Base-by-base conservation (phyloP, 2,329 filamentous ascomycete genomes). In the Sclerotinia minor region DNA sequence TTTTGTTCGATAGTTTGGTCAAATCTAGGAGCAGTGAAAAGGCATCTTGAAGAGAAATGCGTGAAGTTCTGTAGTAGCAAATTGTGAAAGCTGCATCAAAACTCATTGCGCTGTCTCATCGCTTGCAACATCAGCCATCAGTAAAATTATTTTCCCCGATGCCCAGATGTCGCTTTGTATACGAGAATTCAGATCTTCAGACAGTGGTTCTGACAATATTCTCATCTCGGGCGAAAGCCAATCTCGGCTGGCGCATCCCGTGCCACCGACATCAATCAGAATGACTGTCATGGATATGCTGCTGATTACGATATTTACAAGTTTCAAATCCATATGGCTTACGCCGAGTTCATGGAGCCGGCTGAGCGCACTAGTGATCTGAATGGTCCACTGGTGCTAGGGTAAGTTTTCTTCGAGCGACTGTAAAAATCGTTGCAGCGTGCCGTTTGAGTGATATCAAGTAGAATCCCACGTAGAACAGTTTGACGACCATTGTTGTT, bases 271-370 rank as follows among this genome's bases (percentile, higher is more conserved):
- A 67, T 75, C 70, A 53, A 73, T 71, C 9, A 74, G 64, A 17
- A 74, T 63, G 26, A 70, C 68, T n/a, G 71, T 24, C 4, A 17
- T 19, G 64, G 32, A 19, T 57, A 35, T 57, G 55, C 5, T 64
- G 65, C 63, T 70, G 44, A 74, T 53, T 38, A 73, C 67, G 50
- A 73, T 69, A 26, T 75, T 75, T 41, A 19, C 57, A 32, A 70
- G 70, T 58, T 75, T 74, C 32, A 73, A 59, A 68, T 75, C 72
- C 69, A 75, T 73, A 66, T 75, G 68, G 8, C 71, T 57, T 54
- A 74, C 68, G 21, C 68, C 69, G 17, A n/a, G 15, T 21, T 65
- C 5, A 68, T 76, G 72, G 45, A 75, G 58, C n/a, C 52, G 2
- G 35, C 32, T 32, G 45, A 74, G 71, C 57, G 69, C 65, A 70